These are phyloP conservation scores for Paraphaeosphaeria sporulosa DNA, from an alignment of 2,329 filamentous ascomycete species.

Conservation along the genomic window DNA sequence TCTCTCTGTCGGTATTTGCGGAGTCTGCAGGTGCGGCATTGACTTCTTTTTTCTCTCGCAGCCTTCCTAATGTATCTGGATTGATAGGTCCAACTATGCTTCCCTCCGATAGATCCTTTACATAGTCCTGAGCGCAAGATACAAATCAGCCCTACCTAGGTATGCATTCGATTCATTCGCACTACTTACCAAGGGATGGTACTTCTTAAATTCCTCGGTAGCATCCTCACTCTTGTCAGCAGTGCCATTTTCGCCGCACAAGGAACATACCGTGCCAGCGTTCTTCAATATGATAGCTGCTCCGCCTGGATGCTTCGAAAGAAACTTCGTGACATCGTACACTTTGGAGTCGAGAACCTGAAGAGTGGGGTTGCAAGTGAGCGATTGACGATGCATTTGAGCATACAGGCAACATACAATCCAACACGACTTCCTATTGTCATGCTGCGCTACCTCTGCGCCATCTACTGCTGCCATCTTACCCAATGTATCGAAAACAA, in stretches of 20 bases:
- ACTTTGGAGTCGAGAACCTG: conserved; percentile 69
- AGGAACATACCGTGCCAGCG: conserved; percentile 51
- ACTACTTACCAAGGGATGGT: conserved; percentile 32
- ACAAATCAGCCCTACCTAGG: not conserved
- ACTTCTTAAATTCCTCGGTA: conserved; percentile 46
- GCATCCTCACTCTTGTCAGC: conserved; percentile 38
- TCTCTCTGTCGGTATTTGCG: conserved; percentile 28
- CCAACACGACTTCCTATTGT: conserved; percentile 59
- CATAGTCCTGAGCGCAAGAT: conserved; percentile 24
- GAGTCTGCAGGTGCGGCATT: conserved; percentile 27
- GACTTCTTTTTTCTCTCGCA: conserved; percentile 32
- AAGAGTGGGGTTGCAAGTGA: conserved; percentile 1
- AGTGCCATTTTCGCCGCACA: not conserved
- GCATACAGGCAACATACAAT: conserved; percentile 52
- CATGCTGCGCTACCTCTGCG: conserved; percentile 45
- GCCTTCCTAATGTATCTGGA: conserved; percentile 40
- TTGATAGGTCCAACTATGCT: conserved; percentile 39
- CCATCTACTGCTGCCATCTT: conserved; percentile 39
- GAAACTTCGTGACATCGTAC: conserved; percentile 72
- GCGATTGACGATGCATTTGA: not conserved
- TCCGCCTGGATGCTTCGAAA: conserved; percentile 68
- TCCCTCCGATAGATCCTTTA: conserved; percentile 39
- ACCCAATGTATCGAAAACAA: conserved; percentile 1
- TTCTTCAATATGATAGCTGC: conserved; percentile 50
- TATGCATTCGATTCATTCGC: not conserved